Evolutionary conservation across 2,329 filamentous ascomycete species (phyloP).

Genomic region (Aureobasidium namibiae): DNA sequence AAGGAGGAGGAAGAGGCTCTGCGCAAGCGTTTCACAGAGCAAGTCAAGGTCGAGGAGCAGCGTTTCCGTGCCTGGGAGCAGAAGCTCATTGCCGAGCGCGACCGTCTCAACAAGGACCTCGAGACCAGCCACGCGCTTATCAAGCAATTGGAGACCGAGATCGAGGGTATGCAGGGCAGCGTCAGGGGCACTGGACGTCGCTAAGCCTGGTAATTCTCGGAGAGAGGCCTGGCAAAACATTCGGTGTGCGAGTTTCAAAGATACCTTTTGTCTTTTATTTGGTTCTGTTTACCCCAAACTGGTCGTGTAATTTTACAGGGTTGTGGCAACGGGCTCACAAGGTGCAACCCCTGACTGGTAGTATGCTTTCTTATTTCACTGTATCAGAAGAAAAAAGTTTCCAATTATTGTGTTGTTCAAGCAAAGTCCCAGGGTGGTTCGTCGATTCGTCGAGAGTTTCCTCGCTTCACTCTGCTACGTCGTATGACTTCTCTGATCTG

Average conservation of each 20-base stretch:
- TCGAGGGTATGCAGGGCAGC: conserved; percentile 73
- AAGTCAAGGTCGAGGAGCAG: conserved; percentile 99
- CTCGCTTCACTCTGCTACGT: neutral
- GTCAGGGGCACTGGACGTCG: conserved; percentile 22
- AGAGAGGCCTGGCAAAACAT: neutral
- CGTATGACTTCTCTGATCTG: neutral
- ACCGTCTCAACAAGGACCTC: conserved; percentile 98
- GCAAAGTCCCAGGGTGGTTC: neutral
- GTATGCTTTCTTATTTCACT: conserved; percentile 2
- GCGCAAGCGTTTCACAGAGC: conserved; percentile 97
- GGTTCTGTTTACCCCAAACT: conserved; percentile 4
- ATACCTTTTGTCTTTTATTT: conserved; percentile 13
- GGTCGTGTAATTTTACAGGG: conserved; percentile 7
- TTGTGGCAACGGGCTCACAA: neutral
- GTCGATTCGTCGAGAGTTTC: neutral
- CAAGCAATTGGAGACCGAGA: conserved; percentile 84
- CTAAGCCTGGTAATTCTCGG: conserved; percentile 1
- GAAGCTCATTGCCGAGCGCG: conserved; percentile 97
- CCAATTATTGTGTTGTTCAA: neutral
- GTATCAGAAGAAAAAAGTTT: conserved; percentile 10
- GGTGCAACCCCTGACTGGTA: neutral
- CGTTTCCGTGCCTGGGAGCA: conserved; percentile 99
- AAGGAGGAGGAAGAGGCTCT: conserved; percentile 99
- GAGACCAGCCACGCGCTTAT: conserved; percentile 90
- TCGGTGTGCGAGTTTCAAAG: conserved; percentile 4